A percentile compares a stretch with the other conserved stretches of the same genome.
These are phyloP conservation scores for Pythium pectinolyticum DNA, from an alignment of 352 stramenopile species.

Conservation along the genomic window DNA sequence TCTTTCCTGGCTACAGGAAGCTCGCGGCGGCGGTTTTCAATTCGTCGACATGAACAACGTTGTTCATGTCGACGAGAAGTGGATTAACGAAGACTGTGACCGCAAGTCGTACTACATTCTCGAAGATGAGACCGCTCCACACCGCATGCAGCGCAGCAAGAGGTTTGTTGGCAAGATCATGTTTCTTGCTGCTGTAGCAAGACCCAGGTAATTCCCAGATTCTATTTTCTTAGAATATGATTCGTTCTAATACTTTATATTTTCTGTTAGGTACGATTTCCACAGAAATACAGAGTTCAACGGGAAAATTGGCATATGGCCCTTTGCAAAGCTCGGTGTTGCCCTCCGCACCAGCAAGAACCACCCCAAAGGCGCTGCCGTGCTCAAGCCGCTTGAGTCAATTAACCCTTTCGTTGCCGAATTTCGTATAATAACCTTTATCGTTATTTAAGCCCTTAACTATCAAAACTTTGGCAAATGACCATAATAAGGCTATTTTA, in stretches of 20 bases:
- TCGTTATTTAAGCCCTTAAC: no score
- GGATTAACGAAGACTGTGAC: constrained; percentile 24
- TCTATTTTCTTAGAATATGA: constrained; percentile 2
- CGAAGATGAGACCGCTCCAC: constrained; percentile 12
- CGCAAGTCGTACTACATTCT: constrained; percentile 12
- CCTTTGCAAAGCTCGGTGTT: constrained; percentile 14
- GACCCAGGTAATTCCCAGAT: constrained; percentile 11
- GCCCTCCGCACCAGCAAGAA: constrained; percentile 24
- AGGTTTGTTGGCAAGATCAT: constrained; percentile 25
- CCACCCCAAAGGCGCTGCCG: constrained; percentile 4
- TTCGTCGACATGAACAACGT: constrained; percentile 25
- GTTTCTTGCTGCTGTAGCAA: constrained; percentile 24
- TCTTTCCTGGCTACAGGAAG: constrained; percentile 10
- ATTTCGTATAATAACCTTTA: no score
- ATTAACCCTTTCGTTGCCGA: no score
- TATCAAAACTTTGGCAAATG: no score
- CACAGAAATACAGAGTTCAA: constrained; percentile 19
- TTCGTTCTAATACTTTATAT: constrained; percentile 13
- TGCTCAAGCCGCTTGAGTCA: constrained; percentile 20
- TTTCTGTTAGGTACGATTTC: constrained; percentile 19
- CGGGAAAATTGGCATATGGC: constrained; percentile 34
- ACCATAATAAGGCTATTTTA: no score
- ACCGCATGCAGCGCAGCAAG: constrained; percentile 15
- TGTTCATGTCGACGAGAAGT: constrained; percentile 31
- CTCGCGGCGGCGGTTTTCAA: not conserved